These are phyloP conservation scores for Clathrus columnatus DNA, from an alignment of 768 basidiomycete genomes.

Conservation along the genomic window DNA sequence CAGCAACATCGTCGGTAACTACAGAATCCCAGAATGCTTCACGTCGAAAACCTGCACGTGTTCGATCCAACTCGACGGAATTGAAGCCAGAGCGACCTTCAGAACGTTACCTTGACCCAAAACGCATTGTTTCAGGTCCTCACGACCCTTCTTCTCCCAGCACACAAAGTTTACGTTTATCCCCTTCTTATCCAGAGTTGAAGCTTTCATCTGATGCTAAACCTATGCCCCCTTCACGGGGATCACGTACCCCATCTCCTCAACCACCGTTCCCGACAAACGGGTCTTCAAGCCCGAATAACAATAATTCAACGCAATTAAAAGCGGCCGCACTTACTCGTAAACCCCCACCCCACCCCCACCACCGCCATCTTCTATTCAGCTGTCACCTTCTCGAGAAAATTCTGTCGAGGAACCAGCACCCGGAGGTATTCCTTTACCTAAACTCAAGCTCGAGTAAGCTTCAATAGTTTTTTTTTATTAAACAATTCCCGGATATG, in stretches of 20 bases:
- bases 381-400: background rate
- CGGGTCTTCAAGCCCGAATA: conserved; percentile 26
- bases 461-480: too few relatives aligned
- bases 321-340: background rate
- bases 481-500: too few relatives aligned
- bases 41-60: conserved; percentile 22
- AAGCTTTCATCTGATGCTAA: conserved; percentile 33
- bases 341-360: conserved; percentile 6
- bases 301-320: conserved; percentile 13
- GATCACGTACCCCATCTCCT: conserved; percentile 28
- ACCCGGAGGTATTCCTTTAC: conserved; percentile 30
- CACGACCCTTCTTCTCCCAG: conserved; percentile 15
- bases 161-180: conserved; percentile 30
- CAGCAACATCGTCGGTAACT: conserved; percentile 29
- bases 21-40: conserved; percentile 10
- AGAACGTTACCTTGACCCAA: conserved; percentile 1
- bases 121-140: conserved; percentile 10
- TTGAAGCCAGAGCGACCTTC: background rate
- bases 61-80: conserved; percentile 26
- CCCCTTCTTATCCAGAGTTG: conserved; percentile 49
- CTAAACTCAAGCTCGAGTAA: conserved; percentile 42
- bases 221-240: conserved; percentile 42
- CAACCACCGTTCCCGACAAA: conserved; percentile 42
- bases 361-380: conserved; percentile 5
- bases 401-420: background rate